A percentile compares a stretch with the other conserved stretches of the same genome.
phyloP scores from a whole-genome alignment of 305 asterid species.

The Solanum hybrid region DNA sequence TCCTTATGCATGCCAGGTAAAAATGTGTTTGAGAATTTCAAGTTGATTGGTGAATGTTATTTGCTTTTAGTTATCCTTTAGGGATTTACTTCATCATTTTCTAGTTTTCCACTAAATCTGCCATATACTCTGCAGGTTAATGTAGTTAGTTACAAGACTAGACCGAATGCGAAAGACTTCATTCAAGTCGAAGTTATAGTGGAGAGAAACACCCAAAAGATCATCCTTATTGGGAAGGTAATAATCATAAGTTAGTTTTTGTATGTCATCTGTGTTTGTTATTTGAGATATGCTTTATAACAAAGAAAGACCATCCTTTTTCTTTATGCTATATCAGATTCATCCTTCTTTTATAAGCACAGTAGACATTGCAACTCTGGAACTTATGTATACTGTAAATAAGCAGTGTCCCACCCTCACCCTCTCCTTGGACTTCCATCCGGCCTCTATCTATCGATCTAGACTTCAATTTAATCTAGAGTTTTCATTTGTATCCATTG shows the following conservation, averaged over 20 bases:
- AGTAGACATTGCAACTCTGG: not conserved
- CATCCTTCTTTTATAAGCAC: not conserved
- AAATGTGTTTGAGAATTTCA: not conserved
- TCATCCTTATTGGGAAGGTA: constrained; percentile 93
- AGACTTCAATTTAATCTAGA: not conserved
- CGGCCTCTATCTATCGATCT: not conserved
- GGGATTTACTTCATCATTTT: constrained; percentile 3
- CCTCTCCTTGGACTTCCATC: too few relatives aligned
- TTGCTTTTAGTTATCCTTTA: not conserved
- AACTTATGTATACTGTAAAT: not conserved
- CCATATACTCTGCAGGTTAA: constrained; percentile 56
- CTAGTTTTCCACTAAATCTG: not conserved
- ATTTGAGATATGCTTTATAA: not conserved
- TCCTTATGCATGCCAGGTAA: constrained; percentile 97
- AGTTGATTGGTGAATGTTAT: not conserved
- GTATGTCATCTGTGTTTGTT: not conserved
- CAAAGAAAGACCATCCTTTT: not conserved
- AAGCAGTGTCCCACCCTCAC: not conserved
- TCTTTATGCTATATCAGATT: not conserved
- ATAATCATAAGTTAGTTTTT: not conserved
- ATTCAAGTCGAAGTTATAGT: constrained; percentile 92
- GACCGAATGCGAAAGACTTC: constrained; percentile 89
- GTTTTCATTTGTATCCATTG: not conserved
- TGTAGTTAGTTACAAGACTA: constrained; percentile 64
- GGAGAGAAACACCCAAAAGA: constrained; percentile 86